Conservation (phyloP, 805 yeast genomes). For the Candida michaelii region DNA sequence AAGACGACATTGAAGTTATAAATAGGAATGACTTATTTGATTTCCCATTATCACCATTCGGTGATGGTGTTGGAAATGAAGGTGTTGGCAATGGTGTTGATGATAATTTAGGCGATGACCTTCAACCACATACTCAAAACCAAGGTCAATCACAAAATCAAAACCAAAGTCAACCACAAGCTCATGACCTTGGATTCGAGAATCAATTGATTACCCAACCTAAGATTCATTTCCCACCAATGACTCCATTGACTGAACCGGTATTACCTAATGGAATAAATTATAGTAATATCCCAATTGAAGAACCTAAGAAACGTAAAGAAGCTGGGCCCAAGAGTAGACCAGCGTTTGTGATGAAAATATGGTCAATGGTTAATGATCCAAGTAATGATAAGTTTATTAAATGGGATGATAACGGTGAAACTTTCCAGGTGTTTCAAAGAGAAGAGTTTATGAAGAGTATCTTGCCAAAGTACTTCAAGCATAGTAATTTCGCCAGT, state of each 20-base stretch:
- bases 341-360: constrained; percentile 89
- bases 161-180: not conserved
- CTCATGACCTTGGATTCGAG: not conserved
- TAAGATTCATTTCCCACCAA: constrained; percentile 23
- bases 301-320: constrained; percentile 26
- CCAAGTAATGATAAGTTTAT: constrained; percentile 65
- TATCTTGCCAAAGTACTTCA: constrained; percentile 87
- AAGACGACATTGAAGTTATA: constrained; percentile 17
- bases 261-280: constrained; percentile 23
- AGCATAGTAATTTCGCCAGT: constrained; percentile 91
- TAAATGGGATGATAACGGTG: constrained; percentile 83
- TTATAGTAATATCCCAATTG: constrained; percentile 5
- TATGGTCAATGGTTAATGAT: constrained; percentile 96
- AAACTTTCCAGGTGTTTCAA: constrained; percentile 78
- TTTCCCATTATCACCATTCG: constrained; percentile 10
- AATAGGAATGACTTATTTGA: constrained; percentile 14
- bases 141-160: not conserved
- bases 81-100: not conserved
- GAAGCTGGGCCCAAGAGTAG: constrained; percentile 51
- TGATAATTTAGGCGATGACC: not conserved
- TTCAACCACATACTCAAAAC: not conserved
- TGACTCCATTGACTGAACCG: constrained; percentile 30
- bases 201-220: constrained; percentile 14
- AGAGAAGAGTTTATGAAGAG: constrained; percentile 81
- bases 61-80: constrained; percentile 1